phyloP scores from a whole-genome alignment of 768 basidiomycete genomes.

The Rhodotorula taiwanensis region DNA sequence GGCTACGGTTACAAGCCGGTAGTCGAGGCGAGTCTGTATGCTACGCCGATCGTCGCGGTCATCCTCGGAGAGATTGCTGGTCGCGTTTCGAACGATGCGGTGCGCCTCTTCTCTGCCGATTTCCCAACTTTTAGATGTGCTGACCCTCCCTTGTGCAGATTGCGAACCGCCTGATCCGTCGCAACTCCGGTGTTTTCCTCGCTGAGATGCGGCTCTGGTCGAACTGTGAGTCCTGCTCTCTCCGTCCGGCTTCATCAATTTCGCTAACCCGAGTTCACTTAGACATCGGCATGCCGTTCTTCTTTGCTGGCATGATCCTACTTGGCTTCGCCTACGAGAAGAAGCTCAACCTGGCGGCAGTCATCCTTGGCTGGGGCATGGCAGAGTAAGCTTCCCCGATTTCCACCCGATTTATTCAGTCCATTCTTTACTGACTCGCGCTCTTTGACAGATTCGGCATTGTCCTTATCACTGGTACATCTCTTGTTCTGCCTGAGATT shows the following conservation, averaged over 20 bases:
- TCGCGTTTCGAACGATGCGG: constrained; percentile 53
- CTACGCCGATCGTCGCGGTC: constrained; percentile 49
- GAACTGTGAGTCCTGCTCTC: constrained; percentile 45
- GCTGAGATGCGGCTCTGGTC: constrained; percentile 53
- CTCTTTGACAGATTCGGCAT: too few relatives aligned
- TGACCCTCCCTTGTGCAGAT: constrained; percentile 37
- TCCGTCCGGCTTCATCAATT: neutral
- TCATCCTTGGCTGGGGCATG: constrained; percentile 65
- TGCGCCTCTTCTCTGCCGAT: neutral
- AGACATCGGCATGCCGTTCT: neutral
- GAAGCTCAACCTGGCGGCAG: constrained; percentile 41
- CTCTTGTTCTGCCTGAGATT: too few relatives aligned
- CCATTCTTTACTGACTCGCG: too few relatives aligned
- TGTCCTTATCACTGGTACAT: neutral
- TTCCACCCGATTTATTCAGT: too few relatives aligned
- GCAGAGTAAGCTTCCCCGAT: constrained; percentile 42
- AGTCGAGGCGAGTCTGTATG: constrained; percentile 47
- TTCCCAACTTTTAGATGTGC: neutral
- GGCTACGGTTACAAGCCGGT: constrained; percentile 54
- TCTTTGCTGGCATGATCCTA: constrained; percentile 56
- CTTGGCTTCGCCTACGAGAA: constrained; percentile 45
- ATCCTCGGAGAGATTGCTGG: constrained; percentile 54
- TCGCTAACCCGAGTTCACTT: too few relatives aligned
- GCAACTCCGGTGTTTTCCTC: constrained; percentile 57
- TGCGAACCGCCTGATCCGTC: constrained; percentile 49